These are phyloP conservation scores for Aspergillus kassunensis DNA, from an alignment of 495 filamentous ascomycete species.

Conservation along the genomic window DNA sequence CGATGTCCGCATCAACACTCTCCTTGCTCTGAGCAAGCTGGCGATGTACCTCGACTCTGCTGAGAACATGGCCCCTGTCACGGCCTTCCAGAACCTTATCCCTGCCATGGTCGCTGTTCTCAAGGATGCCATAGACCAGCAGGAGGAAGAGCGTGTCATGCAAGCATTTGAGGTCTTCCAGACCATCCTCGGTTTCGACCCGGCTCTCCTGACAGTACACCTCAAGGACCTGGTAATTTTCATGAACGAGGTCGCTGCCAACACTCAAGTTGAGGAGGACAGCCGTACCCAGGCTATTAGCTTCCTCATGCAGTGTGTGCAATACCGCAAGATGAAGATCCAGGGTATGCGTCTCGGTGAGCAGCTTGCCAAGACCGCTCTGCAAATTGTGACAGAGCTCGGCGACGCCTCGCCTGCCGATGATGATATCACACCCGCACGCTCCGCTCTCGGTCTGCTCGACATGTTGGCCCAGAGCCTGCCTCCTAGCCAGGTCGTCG, in stretches of 20 bases:
- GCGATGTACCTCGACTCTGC: constrained; percentile 85
- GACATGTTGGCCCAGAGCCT: constrained; percentile 84
- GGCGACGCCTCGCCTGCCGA: constrained; percentile 65
- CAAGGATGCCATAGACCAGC: constrained; percentile 70
- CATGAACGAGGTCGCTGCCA: constrained; percentile 82
- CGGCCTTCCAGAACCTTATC: constrained; percentile 69
- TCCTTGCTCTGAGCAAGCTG: constrained; percentile 85
- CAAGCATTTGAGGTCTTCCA: constrained; percentile 97
- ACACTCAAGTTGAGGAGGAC: constrained; percentile 74
- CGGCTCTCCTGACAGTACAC: constrained; percentile 74
- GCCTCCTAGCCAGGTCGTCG: constrained; percentile 90
- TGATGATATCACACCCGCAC: constrained; percentile 84
- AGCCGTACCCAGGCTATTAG: constrained; percentile 83
- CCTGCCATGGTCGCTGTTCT: constrained; percentile 88
- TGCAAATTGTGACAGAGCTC: constrained; percentile 86
- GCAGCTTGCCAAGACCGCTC: constrained; percentile 76
- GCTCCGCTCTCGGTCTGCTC: constrained; percentile 81
- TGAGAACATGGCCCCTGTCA: constrained; percentile 67
- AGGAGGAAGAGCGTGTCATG: constrained; percentile 80
- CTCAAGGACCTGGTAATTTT: constrained; percentile 89
- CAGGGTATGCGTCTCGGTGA: constrained; percentile 79
- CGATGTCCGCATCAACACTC: constrained; percentile 90
- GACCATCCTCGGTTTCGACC: constrained; percentile 85
- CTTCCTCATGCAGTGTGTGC: constrained; percentile 88
- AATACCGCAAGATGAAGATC: constrained; percentile 92